Base-by-base conservation (phyloP, 768 basidiomycete genomes). In the Rubroboletus pulcherrimus region DNA sequence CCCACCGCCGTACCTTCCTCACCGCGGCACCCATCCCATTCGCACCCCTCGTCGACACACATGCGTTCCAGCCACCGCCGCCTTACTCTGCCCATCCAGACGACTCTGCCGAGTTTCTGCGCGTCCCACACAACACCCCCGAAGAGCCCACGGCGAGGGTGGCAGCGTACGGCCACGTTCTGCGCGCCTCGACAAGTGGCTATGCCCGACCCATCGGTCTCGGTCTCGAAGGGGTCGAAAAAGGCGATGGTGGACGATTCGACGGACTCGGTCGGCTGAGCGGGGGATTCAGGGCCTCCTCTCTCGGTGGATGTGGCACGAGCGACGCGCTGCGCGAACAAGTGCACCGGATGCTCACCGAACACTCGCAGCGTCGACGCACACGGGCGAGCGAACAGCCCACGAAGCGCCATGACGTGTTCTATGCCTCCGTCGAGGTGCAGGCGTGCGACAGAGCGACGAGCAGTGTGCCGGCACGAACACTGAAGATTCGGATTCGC, bases 61-160 rank as follows among this genome's bases (percentile, higher is more conserved):
- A 70, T 3, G 54, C 43, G 4, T 70, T 70, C 59, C 66, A 59
- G 35, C 67, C 63, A 7, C 69, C 70, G 1, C 67, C 65, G 0
- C 59, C 67, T 0, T 69, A 66, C 56, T 55, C 65, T 30, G 57
- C 41, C 5, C 51, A 24, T 19, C 49, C 55, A 2, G 49, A 57
- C 44, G 58, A 58, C 24, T n/a, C 60, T 5, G 35, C 49, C 39
- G 54, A 51, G 7, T 47, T 49, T 40, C 60, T 62, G 7, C 58
- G 34, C 10, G 70, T 70, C 0, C 68, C 70, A 2, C 58, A 70
- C 57, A 70, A 71, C 53, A 71, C 63, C 7, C 68, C 68, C 3
- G 62, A 58, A 24, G 31, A n/a, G 5, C 34, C 56, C 0, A 10
- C 38, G 7, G 2, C 42, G 21, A 21, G 19, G 17, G 37, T 34